phyloP scores from a whole-genome alignment of 441 rosid species.

The Syzygium malaccense region DNA sequence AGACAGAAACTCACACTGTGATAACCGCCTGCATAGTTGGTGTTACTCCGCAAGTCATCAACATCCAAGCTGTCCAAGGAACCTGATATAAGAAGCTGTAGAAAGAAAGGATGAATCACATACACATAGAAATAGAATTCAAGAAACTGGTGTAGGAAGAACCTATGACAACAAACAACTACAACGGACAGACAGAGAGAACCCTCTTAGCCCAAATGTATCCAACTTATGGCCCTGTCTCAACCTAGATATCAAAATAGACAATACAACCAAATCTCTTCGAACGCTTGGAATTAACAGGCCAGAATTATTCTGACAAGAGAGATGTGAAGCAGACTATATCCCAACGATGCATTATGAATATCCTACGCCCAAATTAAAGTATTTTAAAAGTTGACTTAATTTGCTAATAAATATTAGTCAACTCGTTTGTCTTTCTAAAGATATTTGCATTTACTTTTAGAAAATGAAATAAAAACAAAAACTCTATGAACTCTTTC shows the following conservation, averaged over 20 bases:
- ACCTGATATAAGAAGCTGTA: conserved; percentile 93
- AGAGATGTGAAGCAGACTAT: background rate
- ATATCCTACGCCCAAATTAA: background rate
- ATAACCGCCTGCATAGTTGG: conserved; percentile 95
- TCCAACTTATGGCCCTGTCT: background rate
- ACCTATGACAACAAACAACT: background rate
- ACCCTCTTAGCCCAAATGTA: background rate
- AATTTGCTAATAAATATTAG: background rate
- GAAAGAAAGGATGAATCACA: conserved; percentile 13
- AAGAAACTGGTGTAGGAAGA: background rate
- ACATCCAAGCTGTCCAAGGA: conserved; percentile 96
- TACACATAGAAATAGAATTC: background rate
- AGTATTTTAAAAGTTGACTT: background rate
- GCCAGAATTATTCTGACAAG: background rate
- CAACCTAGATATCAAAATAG: background rate
- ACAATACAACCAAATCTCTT: background rate
- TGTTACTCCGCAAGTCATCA: conserved; percentile 70
- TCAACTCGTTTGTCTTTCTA: background rate
- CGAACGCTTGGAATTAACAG: background rate
- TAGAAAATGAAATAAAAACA: background rate
- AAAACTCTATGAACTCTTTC: background rate
- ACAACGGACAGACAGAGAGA: background rate
- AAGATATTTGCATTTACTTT: background rate
- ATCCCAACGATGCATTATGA: background rate
- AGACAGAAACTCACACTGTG: conserved; percentile 43